Evolutionary conservation across 352 stramenopile species (phyloP), one percentile per base, ranked within the genome.

Genomic region (Globisporangium spiculum): DNA sequence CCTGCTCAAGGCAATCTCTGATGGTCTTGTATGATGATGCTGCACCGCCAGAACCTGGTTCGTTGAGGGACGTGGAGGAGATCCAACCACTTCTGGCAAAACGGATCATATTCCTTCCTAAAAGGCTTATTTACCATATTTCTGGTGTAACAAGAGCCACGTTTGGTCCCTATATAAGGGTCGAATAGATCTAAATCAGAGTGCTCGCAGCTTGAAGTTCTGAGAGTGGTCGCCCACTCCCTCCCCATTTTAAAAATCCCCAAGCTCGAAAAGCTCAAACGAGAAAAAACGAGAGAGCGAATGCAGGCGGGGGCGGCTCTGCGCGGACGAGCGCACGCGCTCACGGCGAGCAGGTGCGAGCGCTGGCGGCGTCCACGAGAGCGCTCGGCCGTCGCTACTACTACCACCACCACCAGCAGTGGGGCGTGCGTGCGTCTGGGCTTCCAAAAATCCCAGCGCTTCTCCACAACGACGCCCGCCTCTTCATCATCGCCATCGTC

Each of bases 291-390:
- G 44, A 38, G 4, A 20, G 6, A 65, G 27, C 26, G 44, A 52
- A 68, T 68, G 64, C 64, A 69, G 18, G 55, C 41, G 27, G 56
- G 32, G 46, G 12, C 50, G 34, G 58, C 58, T 61, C 65, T 70
- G 41, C 65, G 58, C 7, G 57, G 55, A 48, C 58, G 65, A 32
- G 59, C 46, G 41, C 30, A 32, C 24, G 64, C 55, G 32, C 34
- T 66, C 65, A 26, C 46, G 16, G 48, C 38, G 8, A 27, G 38
- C 41, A 48, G 44, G 10, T 65, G 65, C 56, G 65, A 69, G 44
- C 56, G 44, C 26, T 60, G 32, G 56, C 54, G 57, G 20, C n/a
- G 20, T 24, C 50, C 32, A 5, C 50, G 48, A 4, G 59, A 60
- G 8, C 32, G 58, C 24, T 44, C 46, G 12, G n/a, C 10, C 20